Conservation (phyloP, 495 filamentous ascomycete species). For the Bacidia gigantensis region DNA sequence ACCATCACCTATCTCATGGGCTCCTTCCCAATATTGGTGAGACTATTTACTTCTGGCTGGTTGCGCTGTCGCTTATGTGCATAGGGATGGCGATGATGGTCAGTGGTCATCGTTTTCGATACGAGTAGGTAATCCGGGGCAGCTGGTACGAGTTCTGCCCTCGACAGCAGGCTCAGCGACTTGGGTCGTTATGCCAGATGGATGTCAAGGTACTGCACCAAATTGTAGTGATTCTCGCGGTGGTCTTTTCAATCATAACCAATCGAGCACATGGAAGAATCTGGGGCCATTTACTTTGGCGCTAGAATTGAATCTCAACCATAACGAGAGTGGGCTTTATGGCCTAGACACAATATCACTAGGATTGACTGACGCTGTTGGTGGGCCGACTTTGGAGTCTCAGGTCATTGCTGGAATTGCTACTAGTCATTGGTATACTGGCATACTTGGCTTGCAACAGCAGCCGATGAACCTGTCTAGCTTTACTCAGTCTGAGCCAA, state of each 20-base stretch:
- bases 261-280: constrained; percentile 30
- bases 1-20: constrained; percentile 7
- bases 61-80: neutral
- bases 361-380: constrained; percentile 23
- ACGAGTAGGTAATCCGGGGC: constrained; percentile 33
- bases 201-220: constrained; percentile 7
- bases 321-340: neutral
- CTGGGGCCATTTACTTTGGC: constrained; percentile 1
- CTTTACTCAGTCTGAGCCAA: constrained; percentile 30
- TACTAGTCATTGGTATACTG: constrained; percentile 35
- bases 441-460: constrained; percentile 37
- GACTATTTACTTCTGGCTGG: neutral
- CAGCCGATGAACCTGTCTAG: constrained; percentile 35
- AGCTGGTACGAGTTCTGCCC: constrained; percentile 30
- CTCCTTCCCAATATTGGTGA: constrained; percentile 9
- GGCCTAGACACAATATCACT: constrained; percentile 38
- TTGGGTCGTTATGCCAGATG: constrained; percentile 3
- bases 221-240: constrained; percentile 35
- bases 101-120: constrained; percentile 38
- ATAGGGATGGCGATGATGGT: constrained; percentile 40
- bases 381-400: constrained; percentile 29
- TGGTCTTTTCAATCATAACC: constrained; percentile 30
- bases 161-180: neutral
- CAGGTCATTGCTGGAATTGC: constrained; percentile 34
- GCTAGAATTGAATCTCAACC: constrained; percentile 2